These are phyloP conservation scores for Starmerella apicola DNA, from an alignment of 805 yeast genomes.

Conservation along the genomic window DNA sequence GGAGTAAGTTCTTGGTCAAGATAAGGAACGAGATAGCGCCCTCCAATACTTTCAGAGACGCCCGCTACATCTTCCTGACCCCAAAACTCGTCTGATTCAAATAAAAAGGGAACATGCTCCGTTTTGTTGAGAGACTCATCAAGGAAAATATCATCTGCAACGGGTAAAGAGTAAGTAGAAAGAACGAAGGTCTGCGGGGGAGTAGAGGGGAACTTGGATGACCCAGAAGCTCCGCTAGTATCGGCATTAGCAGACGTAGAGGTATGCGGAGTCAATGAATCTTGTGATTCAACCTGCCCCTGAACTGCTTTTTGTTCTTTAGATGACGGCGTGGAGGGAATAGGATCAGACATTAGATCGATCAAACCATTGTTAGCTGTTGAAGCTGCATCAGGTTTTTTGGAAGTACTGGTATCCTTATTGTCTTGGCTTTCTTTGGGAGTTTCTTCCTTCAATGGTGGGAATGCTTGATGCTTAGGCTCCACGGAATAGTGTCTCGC, in stretches of 20 bases:
- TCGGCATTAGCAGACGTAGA: not conserved
- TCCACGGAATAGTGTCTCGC: slow-evolving; percentile 22
- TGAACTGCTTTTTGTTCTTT: too few species aligned
- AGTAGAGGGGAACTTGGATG: not conserved
- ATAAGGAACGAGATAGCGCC: slow-evolving; percentile 18
- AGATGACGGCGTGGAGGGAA: too few species aligned
- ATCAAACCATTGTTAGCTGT: not conserved
- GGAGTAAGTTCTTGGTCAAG: slow-evolving; percentile 16
- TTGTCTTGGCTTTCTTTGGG: not conserved
- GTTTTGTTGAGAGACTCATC: slow-evolving; percentile 31
- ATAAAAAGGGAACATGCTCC: slow-evolving; percentile 56
- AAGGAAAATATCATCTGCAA: slow-evolving; percentile 22
- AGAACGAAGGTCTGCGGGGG: slow-evolving; percentile 6
- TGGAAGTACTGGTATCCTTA: not conserved
- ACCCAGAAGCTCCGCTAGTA: not conserved
- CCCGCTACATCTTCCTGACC: slow-evolving; percentile 62
- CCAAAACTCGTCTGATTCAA: slow-evolving; percentile 61
- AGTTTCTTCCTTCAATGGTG: not conserved
- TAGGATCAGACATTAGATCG: not conserved
- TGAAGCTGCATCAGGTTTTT: not conserved
- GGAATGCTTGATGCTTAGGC: not conserved
- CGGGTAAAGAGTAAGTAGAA: slow-evolving; percentile 10
- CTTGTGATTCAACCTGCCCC: too few species aligned
- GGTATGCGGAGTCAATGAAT: too few species aligned
- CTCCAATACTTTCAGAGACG: slow-evolving; percentile 27